Conservation (phyloP, 2,329 filamentous ascomycete genomes). For the Trichoderma polysporum region DNA sequence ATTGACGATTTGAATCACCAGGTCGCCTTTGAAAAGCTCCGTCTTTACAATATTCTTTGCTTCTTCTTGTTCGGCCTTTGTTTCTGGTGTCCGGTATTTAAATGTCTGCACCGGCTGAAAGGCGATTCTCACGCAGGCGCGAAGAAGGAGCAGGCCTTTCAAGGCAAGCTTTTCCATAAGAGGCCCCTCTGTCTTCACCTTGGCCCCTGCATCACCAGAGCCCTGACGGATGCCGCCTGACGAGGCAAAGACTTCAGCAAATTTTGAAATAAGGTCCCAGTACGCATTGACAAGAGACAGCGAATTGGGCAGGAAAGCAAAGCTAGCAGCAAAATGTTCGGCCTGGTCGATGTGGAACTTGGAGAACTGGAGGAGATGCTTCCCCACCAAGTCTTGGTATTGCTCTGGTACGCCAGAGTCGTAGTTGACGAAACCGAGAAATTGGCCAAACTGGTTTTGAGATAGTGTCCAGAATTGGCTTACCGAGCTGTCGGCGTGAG, state of each 20-base stretch:
- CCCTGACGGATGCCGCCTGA: conserved; percentile 56
- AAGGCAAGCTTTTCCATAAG: conserved; percentile 77
- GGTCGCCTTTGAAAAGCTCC: conserved; percentile 71
- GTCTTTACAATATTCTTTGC: conserved; percentile 69
- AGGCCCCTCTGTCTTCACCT: conserved; percentile 57
- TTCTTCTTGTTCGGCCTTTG: conserved; percentile 72
- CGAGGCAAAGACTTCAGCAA: conserved; percentile 71
- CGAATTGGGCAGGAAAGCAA: conserved; percentile 77
- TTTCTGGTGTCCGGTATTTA: conserved; percentile 72
- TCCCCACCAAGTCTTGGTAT: conserved; percentile 67
- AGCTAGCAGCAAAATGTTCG: conserved; percentile 74
- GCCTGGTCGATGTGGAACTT: conserved; percentile 92
- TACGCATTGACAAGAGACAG: conserved; percentile 76
- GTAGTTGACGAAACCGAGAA: conserved; percentile 63
- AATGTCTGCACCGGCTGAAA: conserved; percentile 80
- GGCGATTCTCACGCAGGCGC: conserved; percentile 81
- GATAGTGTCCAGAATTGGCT: conserved; percentile 78
- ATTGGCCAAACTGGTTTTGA: conserved; percentile 73
- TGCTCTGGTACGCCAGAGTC: conserved; percentile 53
- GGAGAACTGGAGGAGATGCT: conserved; percentile 84
- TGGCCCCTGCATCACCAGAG: conserved; percentile 39
- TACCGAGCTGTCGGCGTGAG: conserved; percentile 74
- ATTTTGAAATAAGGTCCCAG: conserved; percentile 76
- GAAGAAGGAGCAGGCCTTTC: conserved; percentile 77
- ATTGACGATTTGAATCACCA: conserved; percentile 80